Percentiles rank a stretch among this genome's conserved stretches.
phyloP scores from a whole-genome alignment of 2,329 filamentous ascomycete species.

The Dactylonectria macrodidyma region DNA sequence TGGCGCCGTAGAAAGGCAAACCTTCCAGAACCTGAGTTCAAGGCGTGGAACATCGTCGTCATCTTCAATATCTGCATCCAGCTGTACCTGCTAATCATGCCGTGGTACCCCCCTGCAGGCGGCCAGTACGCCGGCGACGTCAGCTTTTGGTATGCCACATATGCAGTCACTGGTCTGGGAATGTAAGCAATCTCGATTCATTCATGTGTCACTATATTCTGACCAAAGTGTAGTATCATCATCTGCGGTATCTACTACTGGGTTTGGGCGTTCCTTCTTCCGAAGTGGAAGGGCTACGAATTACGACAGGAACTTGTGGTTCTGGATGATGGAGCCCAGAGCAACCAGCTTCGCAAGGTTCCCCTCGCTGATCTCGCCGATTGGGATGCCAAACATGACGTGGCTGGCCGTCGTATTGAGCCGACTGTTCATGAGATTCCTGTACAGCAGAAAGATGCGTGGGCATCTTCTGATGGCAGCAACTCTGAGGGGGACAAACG shows the following conservation, averaged over 20 bases:
- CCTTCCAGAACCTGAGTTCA: conserved; percentile 25
- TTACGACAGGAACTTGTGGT: conserved; percentile 20
- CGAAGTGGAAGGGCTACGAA: conserved; percentile 19
- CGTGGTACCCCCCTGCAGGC: conserved; percentile 75
- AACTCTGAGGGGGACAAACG: background rate
- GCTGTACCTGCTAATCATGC: conserved; percentile 72
- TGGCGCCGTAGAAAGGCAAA: conserved; percentile 25
- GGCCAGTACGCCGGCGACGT: conserved; percentile 73
- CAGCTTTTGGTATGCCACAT: conserved; percentile 75
- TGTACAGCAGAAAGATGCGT: background rate
- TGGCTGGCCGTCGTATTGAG: conserved; percentile 8
- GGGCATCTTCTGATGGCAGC: background rate
- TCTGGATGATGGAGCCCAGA: conserved; percentile 18
- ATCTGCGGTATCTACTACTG: conserved; percentile 22
- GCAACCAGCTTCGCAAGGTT: conserved; percentile 16
- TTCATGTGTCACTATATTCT: background rate
- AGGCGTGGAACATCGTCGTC: conserved; percentile 19
- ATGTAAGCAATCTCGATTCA: conserved; percentile 8
- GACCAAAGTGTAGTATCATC: background rate
- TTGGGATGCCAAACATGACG: conserved; percentile 24
- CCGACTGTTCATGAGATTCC: background rate
- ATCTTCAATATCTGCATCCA: conserved; percentile 28
- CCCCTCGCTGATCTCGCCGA: conserved; percentile 4
- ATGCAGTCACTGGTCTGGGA: conserved; percentile 19
- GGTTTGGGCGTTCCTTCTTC: conserved; percentile 17